A percentile compares a stretch with the other conserved stretches of the same genome.
Evolutionary conservation across 1,284 basidiomycete genomes (phyloP).

Genomic region (Leccinum pallidistipes): DNA sequence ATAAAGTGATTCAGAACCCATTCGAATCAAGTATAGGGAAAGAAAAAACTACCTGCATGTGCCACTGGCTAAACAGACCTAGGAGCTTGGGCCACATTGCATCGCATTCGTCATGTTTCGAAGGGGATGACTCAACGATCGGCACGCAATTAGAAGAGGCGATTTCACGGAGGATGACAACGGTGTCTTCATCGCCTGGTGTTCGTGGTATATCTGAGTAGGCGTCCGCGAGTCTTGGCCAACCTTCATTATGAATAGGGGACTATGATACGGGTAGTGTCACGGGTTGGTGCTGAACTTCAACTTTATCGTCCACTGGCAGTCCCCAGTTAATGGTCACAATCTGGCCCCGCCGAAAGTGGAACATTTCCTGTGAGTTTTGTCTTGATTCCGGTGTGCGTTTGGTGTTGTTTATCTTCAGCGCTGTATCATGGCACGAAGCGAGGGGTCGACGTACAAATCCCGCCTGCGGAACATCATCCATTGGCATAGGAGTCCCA

Average conservation of each 20-base stretch:
- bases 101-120: not conserved
- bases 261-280: not conserved
- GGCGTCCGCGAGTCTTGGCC: not conserved
- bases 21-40: not conserved
- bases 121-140: not conserved
- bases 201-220: not conserved
- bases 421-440: not conserved
- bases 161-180: not conserved
- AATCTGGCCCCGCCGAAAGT: constrained; percentile 22
- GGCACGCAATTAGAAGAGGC: not conserved
- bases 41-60: constrained; percentile 23
- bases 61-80: constrained; percentile 19
- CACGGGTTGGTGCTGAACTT: not conserved
- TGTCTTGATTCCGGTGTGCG: not conserved
- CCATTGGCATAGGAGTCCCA: not conserved
- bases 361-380: constrained; percentile 4
- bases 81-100: constrained; percentile 21
- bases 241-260: not conserved
- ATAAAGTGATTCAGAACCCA: not conserved
- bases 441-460: not conserved
- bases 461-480: not conserved
- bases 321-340: constrained; percentile 7
- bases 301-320: not conserved
- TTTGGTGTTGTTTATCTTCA: constrained; percentile 6
- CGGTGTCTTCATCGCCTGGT: constrained; percentile 1